These are phyloP conservation scores for Asclepias syriaca DNA, from an alignment of 257 asterid species.

Conservation along the genomic window DNA sequence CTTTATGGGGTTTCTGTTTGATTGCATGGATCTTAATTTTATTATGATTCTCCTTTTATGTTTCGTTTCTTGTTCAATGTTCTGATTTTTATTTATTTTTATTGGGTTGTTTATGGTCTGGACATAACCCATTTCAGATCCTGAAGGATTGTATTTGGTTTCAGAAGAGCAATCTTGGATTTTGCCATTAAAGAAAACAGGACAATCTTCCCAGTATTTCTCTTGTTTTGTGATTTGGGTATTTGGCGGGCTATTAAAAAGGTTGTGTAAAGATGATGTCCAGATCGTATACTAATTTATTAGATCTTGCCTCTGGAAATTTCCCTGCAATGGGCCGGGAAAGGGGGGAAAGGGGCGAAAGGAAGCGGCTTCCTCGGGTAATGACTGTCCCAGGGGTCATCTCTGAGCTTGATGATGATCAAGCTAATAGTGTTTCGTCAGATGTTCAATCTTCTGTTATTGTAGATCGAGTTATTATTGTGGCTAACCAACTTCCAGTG, in stretches of 20 bases:
- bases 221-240: background rate
- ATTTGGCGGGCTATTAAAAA: slow-evolving; percentile 5
- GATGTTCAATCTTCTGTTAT: slow-evolving; percentile 38
- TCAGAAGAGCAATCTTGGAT: slow-evolving; percentile 6
- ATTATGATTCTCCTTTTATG: background rate
- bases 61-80: background rate
- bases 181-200: background rate
- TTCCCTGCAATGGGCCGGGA: slow-evolving; percentile 46
- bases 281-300: slow-evolving; percentile 44
- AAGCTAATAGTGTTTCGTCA: slow-evolving; percentile 42
- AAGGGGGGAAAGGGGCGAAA: slow-evolving; percentile 29
- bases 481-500: slow-evolving; percentile 50
- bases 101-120: background rate
- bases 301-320: slow-evolving; percentile 51
- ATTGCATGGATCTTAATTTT: slow-evolving; percentile 28
- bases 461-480: slow-evolving; percentile 41
- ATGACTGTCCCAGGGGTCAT: slow-evolving; percentile 56
- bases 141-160: slow-evolving; percentile 13
- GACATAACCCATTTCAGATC: slow-evolving; percentile 28
- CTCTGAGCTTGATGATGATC: slow-evolving; percentile 51
- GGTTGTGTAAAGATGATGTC: slow-evolving; percentile 40
- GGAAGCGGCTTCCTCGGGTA: slow-evolving; percentile 40
- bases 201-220: slow-evolving; percentile 7
- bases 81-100: slow-evolving; percentile 5
- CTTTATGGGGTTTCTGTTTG: slow-evolving; percentile 25